Evolutionary conservation across 1,284 basidiomycete species (phyloP).

Genomic region (Pseudozyma pruni): DNA sequence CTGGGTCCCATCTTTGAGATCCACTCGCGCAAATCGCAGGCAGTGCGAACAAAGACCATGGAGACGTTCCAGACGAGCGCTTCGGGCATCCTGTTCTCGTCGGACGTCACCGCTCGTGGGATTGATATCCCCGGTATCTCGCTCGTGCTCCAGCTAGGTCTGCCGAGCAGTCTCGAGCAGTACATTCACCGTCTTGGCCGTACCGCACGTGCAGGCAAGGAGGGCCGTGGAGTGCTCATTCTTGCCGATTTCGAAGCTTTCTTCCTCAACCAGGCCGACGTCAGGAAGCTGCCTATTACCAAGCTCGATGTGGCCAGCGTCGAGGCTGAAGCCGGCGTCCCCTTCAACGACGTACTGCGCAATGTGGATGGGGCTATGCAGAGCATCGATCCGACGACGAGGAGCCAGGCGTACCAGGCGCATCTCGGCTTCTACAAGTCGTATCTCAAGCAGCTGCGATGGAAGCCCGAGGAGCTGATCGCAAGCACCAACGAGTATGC

Average conservation of each 20-base stretch:
- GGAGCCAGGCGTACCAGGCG: conserved; percentile 72
- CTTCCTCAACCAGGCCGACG: conserved; percentile 72
- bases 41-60: conserved; percentile 46
- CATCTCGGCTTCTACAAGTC: conserved; percentile 75
- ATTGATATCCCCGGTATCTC: conserved; percentile 71
- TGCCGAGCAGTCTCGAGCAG: conserved; percentile 51
- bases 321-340: conserved; percentile 16
- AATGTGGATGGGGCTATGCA: conserved; percentile 60
- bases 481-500: conserved; percentile 70
- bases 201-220: conserved; percentile 71
- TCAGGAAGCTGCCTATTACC: conserved; percentile 69
- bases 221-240: conserved; percentile 74
- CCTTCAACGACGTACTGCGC: conserved; percentile 1
- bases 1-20: conserved; percentile 48
- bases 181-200: conserved; percentile 71
- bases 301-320: conserved; percentile 21
- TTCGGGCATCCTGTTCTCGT: conserved; percentile 79
- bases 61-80: conserved; percentile 71
- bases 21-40: conserved; percentile 55
- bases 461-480: conserved; percentile 71
- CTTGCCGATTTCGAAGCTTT: conserved; percentile 73
- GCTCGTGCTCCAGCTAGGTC: conserved; percentile 74
- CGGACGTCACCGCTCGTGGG: conserved; percentile 89
- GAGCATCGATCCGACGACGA: conserved; percentile 39
- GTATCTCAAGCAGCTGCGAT: conserved; percentile 69